Conservation (phyloP, 108 stramenopile species). For the Bacterosira constricta region DNA sequence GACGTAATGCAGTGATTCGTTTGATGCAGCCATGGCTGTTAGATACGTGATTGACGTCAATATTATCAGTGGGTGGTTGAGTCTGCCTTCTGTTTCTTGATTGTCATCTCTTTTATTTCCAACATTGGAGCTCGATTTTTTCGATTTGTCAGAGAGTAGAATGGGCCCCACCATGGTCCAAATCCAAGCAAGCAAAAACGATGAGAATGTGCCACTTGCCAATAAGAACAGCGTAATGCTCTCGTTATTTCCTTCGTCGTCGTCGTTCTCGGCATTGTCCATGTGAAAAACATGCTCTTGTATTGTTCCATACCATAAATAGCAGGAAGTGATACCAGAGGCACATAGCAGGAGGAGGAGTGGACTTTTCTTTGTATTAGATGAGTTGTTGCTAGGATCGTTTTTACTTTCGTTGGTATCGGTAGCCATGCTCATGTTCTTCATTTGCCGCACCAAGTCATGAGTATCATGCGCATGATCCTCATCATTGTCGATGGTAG, state of each 20-base stretch:
- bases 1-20: conserved; percentile 82
- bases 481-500: too few species aligned
- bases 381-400: too few species aligned
- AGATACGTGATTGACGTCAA: conserved; percentile 65
- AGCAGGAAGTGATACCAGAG: conserved; percentile 76
- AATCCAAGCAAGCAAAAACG: conserved; percentile 58
- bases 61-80: conserved; percentile 54
- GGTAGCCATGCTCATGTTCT: too few species aligned
- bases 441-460: too few species aligned
- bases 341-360: conserved; percentile 61
- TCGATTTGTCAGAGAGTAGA: background rate
- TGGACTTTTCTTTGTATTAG: too few species aligned
- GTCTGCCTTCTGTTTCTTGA: conserved; percentile 3
- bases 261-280: conserved; percentile 12
- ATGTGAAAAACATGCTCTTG: conserved; percentile 66
- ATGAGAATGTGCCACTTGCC: conserved; percentile 63
- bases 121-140: background rate
- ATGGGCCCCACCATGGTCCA: conserved; percentile 57
- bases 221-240: conserved; percentile 71
- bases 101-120: background rate
- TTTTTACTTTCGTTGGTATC: too few species aligned
- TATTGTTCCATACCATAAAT: conserved; percentile 81
- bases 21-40: conserved; percentile 77
- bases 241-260: conserved; percentile 39
- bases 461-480: too few species aligned